Percentiles rank a stretch among this genome's conserved stretches.
phyloP scores from a whole-genome alignment of 768 basidiomycete species.

The Kwoniella bestiolae region DNA sequence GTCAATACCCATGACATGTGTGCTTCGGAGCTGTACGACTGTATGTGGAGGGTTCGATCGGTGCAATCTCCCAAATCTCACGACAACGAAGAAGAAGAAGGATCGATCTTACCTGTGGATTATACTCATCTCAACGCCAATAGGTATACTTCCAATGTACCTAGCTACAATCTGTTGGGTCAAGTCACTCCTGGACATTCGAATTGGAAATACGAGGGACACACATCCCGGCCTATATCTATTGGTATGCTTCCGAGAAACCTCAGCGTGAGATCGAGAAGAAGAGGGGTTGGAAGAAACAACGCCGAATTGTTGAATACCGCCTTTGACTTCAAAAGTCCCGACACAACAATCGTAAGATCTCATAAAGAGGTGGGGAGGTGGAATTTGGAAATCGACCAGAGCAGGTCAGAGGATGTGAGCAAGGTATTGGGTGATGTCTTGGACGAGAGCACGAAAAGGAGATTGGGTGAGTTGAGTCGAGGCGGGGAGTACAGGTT shows the following conservation, averaged over 20 bases:
- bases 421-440: not conserved
- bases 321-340: not conserved
- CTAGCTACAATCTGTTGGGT: too few relatives aligned
- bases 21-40: not conserved
- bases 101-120: not conserved
- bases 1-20: conserved; percentile 3
- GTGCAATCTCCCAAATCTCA: not conserved
- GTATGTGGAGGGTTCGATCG: not conserved
- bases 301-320: not conserved
- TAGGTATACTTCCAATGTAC: too few relatives aligned
- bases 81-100: not conserved
- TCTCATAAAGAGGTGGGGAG: not conserved
- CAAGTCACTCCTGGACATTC: too few relatives aligned
- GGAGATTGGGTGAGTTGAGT: not conserved
- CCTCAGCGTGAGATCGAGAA: not conserved
- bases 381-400: not conserved
- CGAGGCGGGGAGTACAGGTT: not conserved
- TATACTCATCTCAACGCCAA: not conserved
- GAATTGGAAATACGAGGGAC: too few relatives aligned
- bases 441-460: not conserved
- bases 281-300: not conserved
- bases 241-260: too few relatives aligned
- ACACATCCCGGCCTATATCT: too few relatives aligned
- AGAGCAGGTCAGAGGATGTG: not conserved
- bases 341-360: not conserved